These are phyloP conservation scores for Dendrocalamus latiflorus DNA, from an alignment of 202 grass and related monocot species.

Conservation along the genomic window DNA sequence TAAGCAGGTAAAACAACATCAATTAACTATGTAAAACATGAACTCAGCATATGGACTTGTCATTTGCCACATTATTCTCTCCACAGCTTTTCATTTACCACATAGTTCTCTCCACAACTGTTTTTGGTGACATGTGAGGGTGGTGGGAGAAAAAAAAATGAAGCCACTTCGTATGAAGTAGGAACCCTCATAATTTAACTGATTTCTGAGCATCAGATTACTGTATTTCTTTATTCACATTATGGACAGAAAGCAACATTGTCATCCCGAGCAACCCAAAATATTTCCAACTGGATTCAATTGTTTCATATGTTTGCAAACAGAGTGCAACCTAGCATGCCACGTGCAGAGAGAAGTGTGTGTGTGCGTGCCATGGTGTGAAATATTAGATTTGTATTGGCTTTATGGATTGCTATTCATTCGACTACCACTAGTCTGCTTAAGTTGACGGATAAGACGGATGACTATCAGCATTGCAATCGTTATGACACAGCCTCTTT, in stretches of 20 bases:
- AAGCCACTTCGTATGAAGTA: not conserved
- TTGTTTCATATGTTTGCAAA: not conserved
- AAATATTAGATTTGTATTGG: not conserved
- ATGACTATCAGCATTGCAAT: not conserved
- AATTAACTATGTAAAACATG: not conserved
- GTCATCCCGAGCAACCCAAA: not conserved
- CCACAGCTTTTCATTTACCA: not conserved
- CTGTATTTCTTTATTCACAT: not conserved
- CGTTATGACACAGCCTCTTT: not conserved
- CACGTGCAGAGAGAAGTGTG: not conserved
- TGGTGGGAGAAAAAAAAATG: not conserved
- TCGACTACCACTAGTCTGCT: not conserved
- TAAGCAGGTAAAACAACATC: constrained; percentile 4
- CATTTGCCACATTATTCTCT: constrained; percentile 5
- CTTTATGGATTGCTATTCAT: not conserved
- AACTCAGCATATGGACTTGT: not conserved
- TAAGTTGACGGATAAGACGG: not conserved
- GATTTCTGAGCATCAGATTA: not conserved
- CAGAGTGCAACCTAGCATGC: not conserved
- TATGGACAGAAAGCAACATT: constrained; percentile 14
- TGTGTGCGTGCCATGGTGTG: not conserved
- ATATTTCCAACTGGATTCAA: not conserved
- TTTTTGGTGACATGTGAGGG: no score
- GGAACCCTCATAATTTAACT: not conserved
- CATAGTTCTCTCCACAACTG: not conserved